phyloP scores from a whole-genome alignment of 129 eudicot species.

The Artemisia tridentata region DNA sequence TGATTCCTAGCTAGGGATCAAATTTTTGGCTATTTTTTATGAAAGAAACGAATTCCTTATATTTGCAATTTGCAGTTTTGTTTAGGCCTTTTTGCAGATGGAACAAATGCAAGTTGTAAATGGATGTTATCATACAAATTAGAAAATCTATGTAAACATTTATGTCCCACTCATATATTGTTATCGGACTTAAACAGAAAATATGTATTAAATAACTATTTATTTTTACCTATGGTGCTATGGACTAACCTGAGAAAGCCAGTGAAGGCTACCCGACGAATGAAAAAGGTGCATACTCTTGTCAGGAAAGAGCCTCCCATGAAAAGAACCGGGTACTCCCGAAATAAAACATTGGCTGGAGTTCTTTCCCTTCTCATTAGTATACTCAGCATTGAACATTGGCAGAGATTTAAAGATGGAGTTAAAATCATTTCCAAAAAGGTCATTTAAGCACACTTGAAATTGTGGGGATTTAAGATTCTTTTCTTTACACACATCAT shows the following conservation, averaged over 20 bases:
- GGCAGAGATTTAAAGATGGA: not conserved
- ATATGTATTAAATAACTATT: too few species aligned
- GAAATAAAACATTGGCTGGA: not conserved
- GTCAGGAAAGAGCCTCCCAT: constrained; percentile 3
- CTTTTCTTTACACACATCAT: not conserved
- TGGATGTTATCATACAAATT: too few species aligned
- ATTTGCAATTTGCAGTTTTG: too few species aligned
- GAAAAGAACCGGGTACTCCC: not conserved
- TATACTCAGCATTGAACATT: not conserved
- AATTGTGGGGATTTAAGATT: not conserved
- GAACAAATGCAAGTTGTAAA: too few species aligned
- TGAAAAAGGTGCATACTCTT: constrained; percentile 7
- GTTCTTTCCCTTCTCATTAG: not conserved
- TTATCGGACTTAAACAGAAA: too few species aligned
- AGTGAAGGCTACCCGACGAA: not conserved
- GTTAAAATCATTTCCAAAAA: constrained; percentile 1
- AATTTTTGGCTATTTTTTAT: too few species aligned
- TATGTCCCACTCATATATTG: too few species aligned
- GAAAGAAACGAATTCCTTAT: too few species aligned
- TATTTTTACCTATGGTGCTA: too few species aligned
- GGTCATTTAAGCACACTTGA: not conserved
- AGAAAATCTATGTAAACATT: too few species aligned
- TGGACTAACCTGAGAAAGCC: constrained; percentile 12
- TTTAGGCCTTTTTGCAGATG: too few species aligned
- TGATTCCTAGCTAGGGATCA: too few species aligned